These are phyloP conservation scores for Xylaria hypoxylon DNA, from an alignment of 2,329 filamentous ascomycete species.

Conservation along the genomic window DNA sequence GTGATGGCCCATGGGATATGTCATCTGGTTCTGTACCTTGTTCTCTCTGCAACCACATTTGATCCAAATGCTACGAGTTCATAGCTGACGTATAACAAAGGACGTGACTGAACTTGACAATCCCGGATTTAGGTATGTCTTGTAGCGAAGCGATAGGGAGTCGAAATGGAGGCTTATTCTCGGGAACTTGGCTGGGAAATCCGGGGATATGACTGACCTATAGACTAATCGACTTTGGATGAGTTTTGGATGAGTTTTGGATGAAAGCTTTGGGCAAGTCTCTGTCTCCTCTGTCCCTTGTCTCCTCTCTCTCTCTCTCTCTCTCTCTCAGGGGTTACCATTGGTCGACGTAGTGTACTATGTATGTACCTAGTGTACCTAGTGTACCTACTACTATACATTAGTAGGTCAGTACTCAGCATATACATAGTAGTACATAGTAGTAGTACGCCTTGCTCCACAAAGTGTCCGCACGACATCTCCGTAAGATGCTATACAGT, in stretches of 20 bases:
- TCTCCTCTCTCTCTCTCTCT: no score
- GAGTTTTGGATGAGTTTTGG: no score
- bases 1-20: neutral
- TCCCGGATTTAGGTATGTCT: constrained; percentile 37
- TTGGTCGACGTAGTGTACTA: neutral
- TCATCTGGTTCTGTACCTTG: neutral
- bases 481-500: constrained; percentile 9
- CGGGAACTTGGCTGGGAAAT: no score
- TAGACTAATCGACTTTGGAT: no score
- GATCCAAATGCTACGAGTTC: neutral
- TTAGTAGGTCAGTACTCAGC: no score
- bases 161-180: no score
- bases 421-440: no score
- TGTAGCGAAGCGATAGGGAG: constrained; percentile 17
- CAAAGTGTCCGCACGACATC: constrained; percentile 25
- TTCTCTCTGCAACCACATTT: neutral
- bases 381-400: no score
- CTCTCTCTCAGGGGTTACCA: neutral
- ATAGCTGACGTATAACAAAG: constrained; percentile 23
- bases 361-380: no score
- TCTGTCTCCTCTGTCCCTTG: no score
- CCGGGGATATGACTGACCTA: no score
- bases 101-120: constrained; percentile 39
- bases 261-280: no score
- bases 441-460: constrained; percentile 5